These are phyloP conservation scores for Arachnopeziza araneosa DNA, from an alignment of 2,329 filamentous ascomycete species.

Conservation along the genomic window DNA sequence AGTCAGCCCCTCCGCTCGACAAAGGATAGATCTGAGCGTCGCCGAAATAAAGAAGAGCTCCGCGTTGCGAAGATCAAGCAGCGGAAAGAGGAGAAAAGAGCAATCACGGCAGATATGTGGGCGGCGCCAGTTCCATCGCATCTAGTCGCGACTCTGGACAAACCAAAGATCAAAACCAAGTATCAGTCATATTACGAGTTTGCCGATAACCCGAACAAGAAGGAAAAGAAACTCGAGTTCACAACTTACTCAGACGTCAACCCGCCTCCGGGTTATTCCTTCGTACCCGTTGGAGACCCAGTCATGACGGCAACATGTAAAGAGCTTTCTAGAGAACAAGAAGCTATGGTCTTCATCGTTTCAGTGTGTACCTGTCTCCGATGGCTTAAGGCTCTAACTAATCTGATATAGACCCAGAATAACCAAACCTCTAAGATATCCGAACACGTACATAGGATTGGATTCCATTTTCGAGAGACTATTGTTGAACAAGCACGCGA, in stretches of 20 bases:
- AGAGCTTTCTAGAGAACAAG: constrained; percentile 56
- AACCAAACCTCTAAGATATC: constrained; percentile 26
- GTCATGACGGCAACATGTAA: constrained; percentile 56
- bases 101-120: constrained; percentile 25
- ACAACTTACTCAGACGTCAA: constrained; percentile 45
- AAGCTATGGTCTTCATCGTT: constrained; percentile 61
- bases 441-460: constrained; percentile 51
- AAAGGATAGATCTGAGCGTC: not conserved
- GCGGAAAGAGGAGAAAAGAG: constrained; percentile 25
- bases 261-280: constrained; percentile 57
- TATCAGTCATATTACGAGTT: constrained; percentile 60
- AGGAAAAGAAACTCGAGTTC: constrained; percentile 55
- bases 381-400: not conserved
- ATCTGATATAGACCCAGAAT: constrained; percentile 13
- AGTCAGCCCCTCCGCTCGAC: not conserved
- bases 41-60: constrained; percentile 19
- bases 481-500: constrained; percentile 52
- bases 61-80: constrained; percentile 23
- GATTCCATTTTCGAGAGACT: constrained; percentile 53
- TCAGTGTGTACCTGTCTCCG: constrained; percentile 44
- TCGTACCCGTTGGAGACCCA: constrained; percentile 58
- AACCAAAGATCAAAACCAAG: constrained; percentile 38
- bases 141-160: constrained; percentile 28
- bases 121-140: constrained; percentile 25
- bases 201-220: constrained; percentile 58